Evolutionary conservation across 306 rosid genomes (phyloP), one percentile per base, ranked within the genome.

Genomic region (Cucurbita maxima): DNA sequence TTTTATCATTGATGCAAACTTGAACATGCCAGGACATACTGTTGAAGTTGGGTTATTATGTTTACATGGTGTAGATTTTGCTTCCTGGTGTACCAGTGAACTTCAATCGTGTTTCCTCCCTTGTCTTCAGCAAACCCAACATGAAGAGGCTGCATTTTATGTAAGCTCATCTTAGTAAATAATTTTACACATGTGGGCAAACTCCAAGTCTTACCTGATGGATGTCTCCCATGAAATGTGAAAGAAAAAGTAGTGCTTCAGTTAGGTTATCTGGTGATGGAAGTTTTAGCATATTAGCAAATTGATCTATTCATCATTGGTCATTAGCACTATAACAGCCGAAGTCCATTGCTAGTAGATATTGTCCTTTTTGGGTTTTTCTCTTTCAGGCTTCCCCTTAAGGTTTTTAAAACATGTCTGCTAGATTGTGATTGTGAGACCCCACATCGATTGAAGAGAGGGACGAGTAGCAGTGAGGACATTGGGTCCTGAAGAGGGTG

Each of bases 11-110:
- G 57, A 68, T 68, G 2, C 16, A 19, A 22, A 45, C 12, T 43
- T 16, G 53, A 66, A 66, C 47, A 2, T 7, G 0, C 13, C n/a
- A 43, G 6, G 6, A 5, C 8, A 10, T 10, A 11, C 10, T 1
- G 72, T 18, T 64, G 18, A 67, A 44, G 57, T 47, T 45, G 45
- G 52, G 40, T 47, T 3, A 20, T 68, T 68, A 47, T 20, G 47
- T 22, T 45, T 78, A 92, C 97, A 84, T 89, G 96, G 73, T 92
- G 97, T 81, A 92, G 96, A 82, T 85, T 90, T 77, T 87, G 86
- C 78, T 84, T 86, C 60, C 87, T 86, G 22, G 72, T 88, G 75
- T 75, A 90, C 98, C 98, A 92, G 61, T 81, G 96, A 58, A 92
- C 84, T 3, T 40, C 76, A 18, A 92, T 87, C 5, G 79, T 63